Base-by-base conservation (phyloP, 73 alveolate species). In the Paramecium caudatum region DNA sequence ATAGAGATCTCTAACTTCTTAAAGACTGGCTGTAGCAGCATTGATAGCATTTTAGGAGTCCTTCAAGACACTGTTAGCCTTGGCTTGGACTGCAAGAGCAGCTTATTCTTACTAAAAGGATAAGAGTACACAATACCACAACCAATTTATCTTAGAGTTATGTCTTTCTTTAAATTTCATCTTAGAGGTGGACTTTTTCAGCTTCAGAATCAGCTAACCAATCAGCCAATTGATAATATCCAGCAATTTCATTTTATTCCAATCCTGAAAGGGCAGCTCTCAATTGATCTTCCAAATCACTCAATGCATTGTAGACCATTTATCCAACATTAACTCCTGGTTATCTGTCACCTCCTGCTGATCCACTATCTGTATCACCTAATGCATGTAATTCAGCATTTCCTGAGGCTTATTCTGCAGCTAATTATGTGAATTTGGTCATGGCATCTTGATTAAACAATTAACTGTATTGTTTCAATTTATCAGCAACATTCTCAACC, bases 371-470 rank as follows among this genome's bases (percentile, higher is more conserved):
- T 15, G 5, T 41, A 2, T 74, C 88, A 21, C 68, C 68, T 21
- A 37, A 37, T 21, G 88, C 88, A 41, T 74, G 88, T 74, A 74
- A 74, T 74, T 74, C 88, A 45, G 88, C 88, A 74, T 43, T 43
- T 37, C 88, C 88, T 74, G 88, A 74, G 1, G 88, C 88, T 74
- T 74, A 74, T 74, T 74, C 88, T 3, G 69, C 7, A 8, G 88
- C 88, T 13, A 74, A 43, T 74, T 74, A 21, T 0, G 68, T 68
- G 15, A 74, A 74, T 74, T 74, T 74, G 33, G 33, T 74, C 47
- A 74, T 74, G 1, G 88, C 88, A 39, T 74, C 68, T 74, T 74
- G 10, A 45, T 74, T 74, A 19, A 74, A 74, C 7, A 74, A 39
- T 41, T 74, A 25, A 45, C 88, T 74, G 21, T 74, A 74, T 74